Base-by-base conservation (phyloP, 192 early-diverging fungal genomes). In the Coemansia brasiliensis region DNA sequence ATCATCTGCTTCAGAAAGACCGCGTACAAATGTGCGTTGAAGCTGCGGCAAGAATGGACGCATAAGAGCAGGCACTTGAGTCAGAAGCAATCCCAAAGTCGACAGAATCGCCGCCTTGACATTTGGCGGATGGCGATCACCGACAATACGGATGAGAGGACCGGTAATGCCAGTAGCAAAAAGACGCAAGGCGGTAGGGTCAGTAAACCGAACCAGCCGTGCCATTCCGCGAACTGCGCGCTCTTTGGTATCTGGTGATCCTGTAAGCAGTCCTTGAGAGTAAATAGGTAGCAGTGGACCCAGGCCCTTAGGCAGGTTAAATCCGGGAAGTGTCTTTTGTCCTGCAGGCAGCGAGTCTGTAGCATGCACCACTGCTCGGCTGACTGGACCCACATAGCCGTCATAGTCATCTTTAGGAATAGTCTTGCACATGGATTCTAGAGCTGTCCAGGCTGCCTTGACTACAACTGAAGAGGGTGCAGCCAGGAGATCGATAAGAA, bases 41-140 rank as follows among this genome's bases (percentile, higher is more conserved):
- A 98, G 87, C 82, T 99, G 96, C 26, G 96, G 96, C 50, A 99
- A 77, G 87, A 99, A 99, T 20, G 96, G 94, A 48, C 94, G 96
- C 55, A 98, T 82, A 61, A 91, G 84, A 21, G 88, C 76, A 20
- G 95, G 89, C 6, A 97, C 90, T 69, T 93, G 94, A 24, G 66
- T 66, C 52, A 99, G 80, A 6, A 98, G 73, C 42, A 83, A 82
- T 68, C 86, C 86, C 18, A 99, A 73, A 6, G 96, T 93, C 24
- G 86, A 74, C 29, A 99, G 75, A 43, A 99, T 98, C 7, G 92
- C 92, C 4, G 90, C 86, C 83, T 99, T 99, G 53, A 99, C 96
- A 50, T 86, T 81, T 16, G 91, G 75, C 57, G 91, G 84, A 77
- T 95, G 88, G 24, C 95, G 88, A 72, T 99, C 96, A 50, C 95